These are phyloP conservation scores for Cutaneotrichosporon sp. DNA, from an alignment of 1,284 basidiomycete species.

Conservation along the genomic window DNA sequence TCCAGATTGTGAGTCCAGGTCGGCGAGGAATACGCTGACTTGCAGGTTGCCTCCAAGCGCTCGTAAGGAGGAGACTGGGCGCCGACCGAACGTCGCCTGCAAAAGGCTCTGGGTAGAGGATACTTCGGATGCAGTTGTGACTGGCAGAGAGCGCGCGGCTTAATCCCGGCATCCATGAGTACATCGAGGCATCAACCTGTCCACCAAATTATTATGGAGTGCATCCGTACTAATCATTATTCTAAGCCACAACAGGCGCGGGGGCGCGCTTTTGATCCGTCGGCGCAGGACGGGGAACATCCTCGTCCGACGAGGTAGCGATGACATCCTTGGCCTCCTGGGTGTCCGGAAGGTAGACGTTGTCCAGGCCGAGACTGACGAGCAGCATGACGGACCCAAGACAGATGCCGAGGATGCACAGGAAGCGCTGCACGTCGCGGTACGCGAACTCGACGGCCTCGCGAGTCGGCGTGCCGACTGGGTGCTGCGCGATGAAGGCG, in stretches of 20 bases:
- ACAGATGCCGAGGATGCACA: conserved; percentile 41
- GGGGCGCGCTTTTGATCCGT: no score
- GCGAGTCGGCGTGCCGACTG: conserved; percentile 45
- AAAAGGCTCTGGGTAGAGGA: background rate
- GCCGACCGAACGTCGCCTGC: no score
- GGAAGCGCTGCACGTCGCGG: conserved; percentile 38
- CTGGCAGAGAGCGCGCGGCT: no score
- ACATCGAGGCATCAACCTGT: no score
- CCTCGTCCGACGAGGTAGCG: no score
- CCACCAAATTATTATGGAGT: no score
- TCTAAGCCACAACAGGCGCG: no score
- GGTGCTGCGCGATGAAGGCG: conserved; percentile 37
- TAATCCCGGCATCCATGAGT: no score
- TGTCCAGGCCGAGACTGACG: conserved; percentile 29
- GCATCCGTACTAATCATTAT: no score
- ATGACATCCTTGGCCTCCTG: no score
- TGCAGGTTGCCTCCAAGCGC: background rate
- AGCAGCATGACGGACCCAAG: conserved; percentile 31
- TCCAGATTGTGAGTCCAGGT: conserved; percentile 15
- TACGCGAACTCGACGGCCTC: conserved; percentile 42
- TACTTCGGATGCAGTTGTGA: no score
- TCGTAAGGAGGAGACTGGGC: background rate
- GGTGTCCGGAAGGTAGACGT: conserved; percentile 8
- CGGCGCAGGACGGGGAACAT: no score
- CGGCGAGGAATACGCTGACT: background rate